Percentiles rank a stretch among this genome's conserved stretches.
Evolutionary conservation across 768 basidiomycete species (phyloP).

Genomic region (Ramaria sp.): DNA sequence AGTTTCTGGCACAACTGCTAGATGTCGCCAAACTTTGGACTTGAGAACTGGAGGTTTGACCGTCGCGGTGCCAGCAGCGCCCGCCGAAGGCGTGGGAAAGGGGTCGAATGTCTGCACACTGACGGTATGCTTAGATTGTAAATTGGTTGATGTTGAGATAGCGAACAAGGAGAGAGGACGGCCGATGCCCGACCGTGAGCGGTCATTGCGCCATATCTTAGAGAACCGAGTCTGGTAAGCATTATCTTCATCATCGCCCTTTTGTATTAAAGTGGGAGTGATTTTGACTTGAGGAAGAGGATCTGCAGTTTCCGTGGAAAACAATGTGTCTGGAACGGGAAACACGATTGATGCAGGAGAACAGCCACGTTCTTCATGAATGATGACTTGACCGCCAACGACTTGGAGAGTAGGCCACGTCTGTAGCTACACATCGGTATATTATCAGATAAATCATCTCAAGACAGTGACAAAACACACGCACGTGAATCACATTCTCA

Average conservation of each 20-base stretch:
- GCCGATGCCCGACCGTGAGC: neutral
- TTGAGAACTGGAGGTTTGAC: neutral
- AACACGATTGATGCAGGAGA: constrained; percentile 7
- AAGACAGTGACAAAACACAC: neutral
- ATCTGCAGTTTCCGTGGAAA: neutral
- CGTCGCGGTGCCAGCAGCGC: neutral
- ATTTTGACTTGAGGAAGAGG: constrained; percentile 7
- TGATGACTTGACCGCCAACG: constrained; percentile 2
- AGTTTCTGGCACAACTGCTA: neutral
- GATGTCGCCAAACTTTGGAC: neutral
- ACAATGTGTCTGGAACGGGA: constrained; percentile 8
- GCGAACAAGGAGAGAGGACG: constrained; percentile 8
- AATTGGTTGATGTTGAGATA: neutral
- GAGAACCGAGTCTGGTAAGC: constrained; percentile 9
- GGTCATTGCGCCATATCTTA: constrained; percentile 7
- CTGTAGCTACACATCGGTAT: neutral
- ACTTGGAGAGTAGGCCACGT: constrained; percentile 9
- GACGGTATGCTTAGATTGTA: neutral
- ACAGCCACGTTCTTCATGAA: constrained; percentile 8
- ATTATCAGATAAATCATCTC: neutral
- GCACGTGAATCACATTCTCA: constrained; percentile 4
- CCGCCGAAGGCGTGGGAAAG: neutral
- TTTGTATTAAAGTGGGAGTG: constrained; percentile 5
- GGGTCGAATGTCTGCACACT: constrained; percentile 9
- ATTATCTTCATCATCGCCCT: constrained; percentile 3